Conservation (phyloP, 176 grass and related monocot species). For the Zea luxurians region DNA sequence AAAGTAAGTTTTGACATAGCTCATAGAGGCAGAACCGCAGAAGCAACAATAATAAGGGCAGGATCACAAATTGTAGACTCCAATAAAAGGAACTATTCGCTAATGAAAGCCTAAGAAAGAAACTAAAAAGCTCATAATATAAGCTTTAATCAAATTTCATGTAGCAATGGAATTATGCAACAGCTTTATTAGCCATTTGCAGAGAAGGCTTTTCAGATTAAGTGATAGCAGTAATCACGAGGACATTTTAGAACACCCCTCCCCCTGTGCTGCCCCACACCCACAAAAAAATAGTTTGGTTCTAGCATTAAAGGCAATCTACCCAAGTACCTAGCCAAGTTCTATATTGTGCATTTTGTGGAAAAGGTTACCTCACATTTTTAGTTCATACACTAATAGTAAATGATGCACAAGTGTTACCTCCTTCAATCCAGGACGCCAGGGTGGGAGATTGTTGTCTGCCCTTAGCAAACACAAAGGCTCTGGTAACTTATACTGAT, state of each 20-base stretch:
- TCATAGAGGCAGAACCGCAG: background rate
- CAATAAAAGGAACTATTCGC: constrained; percentile 1
- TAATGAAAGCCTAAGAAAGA: background rate
- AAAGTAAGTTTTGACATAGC: background rate
- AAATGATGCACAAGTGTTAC: constrained; percentile 43
- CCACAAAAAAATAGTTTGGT: background rate
- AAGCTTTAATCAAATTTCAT: background rate
- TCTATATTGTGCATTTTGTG: background rate
- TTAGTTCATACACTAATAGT: background rate
- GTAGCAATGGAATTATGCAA: constrained; percentile 17
- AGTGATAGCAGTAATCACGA: background rate
- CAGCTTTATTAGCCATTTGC: background rate
- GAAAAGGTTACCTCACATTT: background rate
- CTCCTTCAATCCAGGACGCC: constrained; percentile 80
- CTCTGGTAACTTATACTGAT: constrained; percentile 90
- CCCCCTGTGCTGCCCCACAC: too few relatives aligned
- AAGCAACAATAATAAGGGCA: constrained; percentile 22
- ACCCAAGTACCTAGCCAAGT: background rate
- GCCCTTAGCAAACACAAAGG: constrained; percentile 77
- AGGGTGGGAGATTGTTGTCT: constrained; percentile 93
- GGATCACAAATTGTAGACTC: background rate
- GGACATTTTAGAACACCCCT: background rate
- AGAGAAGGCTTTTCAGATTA: background rate
- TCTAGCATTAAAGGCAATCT: background rate
- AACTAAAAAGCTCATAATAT: background rate